phyloP scores from a whole-genome alignment of 1,139 yeast genomes.

The Suhomyces bribrorum region DNA sequence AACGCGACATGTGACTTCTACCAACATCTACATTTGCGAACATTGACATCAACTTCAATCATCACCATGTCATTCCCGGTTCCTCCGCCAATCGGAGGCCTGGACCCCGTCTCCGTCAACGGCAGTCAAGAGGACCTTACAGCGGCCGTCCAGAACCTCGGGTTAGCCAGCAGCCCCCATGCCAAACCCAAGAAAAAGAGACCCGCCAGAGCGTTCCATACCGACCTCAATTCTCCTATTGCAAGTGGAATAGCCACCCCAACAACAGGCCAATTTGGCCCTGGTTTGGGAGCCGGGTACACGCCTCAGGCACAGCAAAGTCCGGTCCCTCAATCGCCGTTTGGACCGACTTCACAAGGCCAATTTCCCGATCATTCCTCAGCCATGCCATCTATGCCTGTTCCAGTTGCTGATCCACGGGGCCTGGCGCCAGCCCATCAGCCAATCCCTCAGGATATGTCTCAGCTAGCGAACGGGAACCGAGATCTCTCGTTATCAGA shows the following conservation, averaged over 20 bases:
- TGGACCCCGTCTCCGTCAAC: constrained; percentile 7
- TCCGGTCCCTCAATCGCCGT: neutral
- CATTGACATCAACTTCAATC: neutral
- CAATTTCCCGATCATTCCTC: neutral
- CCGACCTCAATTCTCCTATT: constrained; percentile 21
- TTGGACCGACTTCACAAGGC: neutral
- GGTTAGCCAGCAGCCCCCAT: constrained; percentile 10
- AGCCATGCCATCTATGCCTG: neutral
- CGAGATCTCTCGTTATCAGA: constrained; percentile 52
- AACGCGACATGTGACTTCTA: too few species aligned
- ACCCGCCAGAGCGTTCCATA: constrained; percentile 49
- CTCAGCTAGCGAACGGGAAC: neutral
- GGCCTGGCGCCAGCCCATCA: constrained; percentile 9
- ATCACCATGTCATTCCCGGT: constrained; percentile 13
- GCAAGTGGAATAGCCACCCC: constrained; percentile 11
- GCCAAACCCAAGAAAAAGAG: constrained; percentile 37
- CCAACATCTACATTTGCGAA: neutral
- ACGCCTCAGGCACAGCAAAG: neutral
- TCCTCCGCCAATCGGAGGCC: constrained; percentile 12
- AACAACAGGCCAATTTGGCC: neutral
- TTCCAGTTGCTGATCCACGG: constrained; percentile 1
- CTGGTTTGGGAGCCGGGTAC: neutral
- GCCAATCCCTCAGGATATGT: constrained; percentile 5
- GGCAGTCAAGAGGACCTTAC: constrained; percentile 12
- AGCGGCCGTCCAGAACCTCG: constrained; percentile 11